These are phyloP conservation scores for Rhododendron vialii DNA, from an alignment of 148 eudicot genomes.

Conservation along the genomic window DNA sequence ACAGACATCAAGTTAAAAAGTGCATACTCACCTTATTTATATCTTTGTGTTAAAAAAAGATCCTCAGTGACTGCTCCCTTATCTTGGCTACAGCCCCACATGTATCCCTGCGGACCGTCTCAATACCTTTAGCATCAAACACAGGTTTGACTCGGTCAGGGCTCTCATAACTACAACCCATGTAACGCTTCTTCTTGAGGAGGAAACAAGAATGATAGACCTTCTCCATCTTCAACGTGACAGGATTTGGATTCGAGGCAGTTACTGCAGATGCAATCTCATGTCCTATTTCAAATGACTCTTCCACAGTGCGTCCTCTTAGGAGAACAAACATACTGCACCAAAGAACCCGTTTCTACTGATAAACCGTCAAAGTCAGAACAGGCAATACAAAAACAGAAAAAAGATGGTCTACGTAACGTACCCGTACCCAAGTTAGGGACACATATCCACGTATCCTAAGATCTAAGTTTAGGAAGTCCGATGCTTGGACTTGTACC, in stretches of 20 bases:
- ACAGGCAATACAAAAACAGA: background rate
- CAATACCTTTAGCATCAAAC: slow-evolving; percentile 98
- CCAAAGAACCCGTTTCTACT: slow-evolving; percentile 13
- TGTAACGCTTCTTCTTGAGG: slow-evolving; percentile 92
- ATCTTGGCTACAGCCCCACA: slow-evolving; percentile 90
- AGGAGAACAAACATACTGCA: slow-evolving; percentile 96
- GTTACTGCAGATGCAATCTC: slow-evolving; percentile 82
- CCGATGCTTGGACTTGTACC: no score
- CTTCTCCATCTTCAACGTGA: slow-evolving; percentile 90
- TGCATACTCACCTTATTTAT: slow-evolving; percentile 46
- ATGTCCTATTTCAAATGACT: slow-evolving; percentile 67
- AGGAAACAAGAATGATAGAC: slow-evolving; percentile 93
- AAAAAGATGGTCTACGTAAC: background rate
- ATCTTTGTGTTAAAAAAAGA: slow-evolving; percentile 61
- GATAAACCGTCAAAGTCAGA: background rate
- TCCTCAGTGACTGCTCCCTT: slow-evolving; percentile 79
- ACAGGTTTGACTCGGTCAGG: slow-evolving; percentile 63
- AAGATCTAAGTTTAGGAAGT: no score
- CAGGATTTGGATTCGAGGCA: slow-evolving; percentile 76
- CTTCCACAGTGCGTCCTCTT: slow-evolving; percentile 66
- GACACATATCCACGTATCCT: no score
- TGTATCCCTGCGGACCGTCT: slow-evolving; percentile 93
- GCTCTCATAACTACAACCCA: slow-evolving; percentile 88
- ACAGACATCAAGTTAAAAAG: background rate
- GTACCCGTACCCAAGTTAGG: no score